These are phyloP conservation scores for Solanum medicagineum DNA, from an alignment of 257 asterid genomes.

Conservation along the genomic window DNA sequence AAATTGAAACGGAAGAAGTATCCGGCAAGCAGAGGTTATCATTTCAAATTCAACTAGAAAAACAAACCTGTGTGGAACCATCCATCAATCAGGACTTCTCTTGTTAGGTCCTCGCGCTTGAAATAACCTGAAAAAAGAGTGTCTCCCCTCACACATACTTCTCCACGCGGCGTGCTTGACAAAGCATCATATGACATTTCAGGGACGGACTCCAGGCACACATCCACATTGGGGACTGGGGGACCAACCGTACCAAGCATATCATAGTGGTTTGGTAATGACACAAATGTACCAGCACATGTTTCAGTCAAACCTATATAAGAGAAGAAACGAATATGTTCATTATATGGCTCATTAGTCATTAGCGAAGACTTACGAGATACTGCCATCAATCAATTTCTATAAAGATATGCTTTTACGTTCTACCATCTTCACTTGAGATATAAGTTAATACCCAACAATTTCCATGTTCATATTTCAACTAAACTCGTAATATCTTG, in stretches of 20 bases:
- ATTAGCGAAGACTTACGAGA: not conserved
- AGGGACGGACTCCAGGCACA: slow-evolving; percentile 89
- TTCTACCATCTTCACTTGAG: not conserved
- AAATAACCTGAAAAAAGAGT: slow-evolving; percentile 72
- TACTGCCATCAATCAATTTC: not conserved
- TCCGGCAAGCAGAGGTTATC: not conserved
- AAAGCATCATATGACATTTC: slow-evolving; percentile 93
- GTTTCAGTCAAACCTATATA: slow-evolving; percentile 83
- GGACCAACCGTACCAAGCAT: slow-evolving; percentile 98
- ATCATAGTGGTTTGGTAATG: slow-evolving; percentile 55
- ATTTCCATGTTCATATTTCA: not conserved
- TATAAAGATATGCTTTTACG: not conserved
- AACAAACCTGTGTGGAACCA: slow-evolving; percentile 96
- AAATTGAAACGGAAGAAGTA: not conserved
- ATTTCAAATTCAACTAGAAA: not conserved
- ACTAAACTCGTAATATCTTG: not conserved
- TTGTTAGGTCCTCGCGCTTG: slow-evolving; percentile 90
- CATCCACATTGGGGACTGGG: slow-evolving; percentile 93
- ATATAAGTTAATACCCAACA: not conserved
- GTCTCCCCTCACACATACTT: slow-evolving; percentile 81
- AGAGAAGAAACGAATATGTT: slow-evolving; percentile 1
- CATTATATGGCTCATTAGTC: not conserved
- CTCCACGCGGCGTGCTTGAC: slow-evolving; percentile 80
- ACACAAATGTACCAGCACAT: slow-evolving; percentile 89
- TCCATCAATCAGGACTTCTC: slow-evolving; percentile 75